Evolutionary conservation across 441 rosid genomes (phyloP).

Genomic region (Populus hybrid): DNA sequence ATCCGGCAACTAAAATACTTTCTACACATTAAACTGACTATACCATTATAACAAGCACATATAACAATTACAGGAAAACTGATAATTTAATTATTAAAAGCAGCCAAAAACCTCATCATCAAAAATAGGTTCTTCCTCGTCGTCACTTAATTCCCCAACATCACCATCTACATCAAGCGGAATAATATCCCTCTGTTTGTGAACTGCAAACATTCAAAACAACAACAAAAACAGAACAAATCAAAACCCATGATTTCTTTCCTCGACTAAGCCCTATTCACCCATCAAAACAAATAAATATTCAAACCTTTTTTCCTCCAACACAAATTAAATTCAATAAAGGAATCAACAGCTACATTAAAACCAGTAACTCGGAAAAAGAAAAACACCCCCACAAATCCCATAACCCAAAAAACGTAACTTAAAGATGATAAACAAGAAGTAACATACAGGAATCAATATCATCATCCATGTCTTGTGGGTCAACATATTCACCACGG

Average conservation of each 20-base stretch:
- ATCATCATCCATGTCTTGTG: constrained; percentile 57
- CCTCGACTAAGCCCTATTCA: background rate
- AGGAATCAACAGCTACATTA: background rate
- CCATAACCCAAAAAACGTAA: background rate
- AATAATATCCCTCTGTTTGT: constrained; percentile 77
- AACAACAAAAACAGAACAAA: background rate
- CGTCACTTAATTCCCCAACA: constrained; percentile 57
- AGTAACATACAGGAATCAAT: constrained; percentile 58
- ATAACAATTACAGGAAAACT: background rate
- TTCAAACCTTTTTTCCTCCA: background rate
- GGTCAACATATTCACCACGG: constrained; percentile 29
- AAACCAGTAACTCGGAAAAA: background rate
- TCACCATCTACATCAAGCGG: constrained; percentile 60
- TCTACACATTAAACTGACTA: background rate
- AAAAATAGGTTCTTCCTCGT: constrained; percentile 68
- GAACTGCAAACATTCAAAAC: constrained; percentile 45
- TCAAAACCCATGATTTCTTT: background rate
- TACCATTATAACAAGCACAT: background rate
- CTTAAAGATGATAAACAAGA: background rate
- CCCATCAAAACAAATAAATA: background rate
- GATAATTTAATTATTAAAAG: background rate
- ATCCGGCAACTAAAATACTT: background rate
- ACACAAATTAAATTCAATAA: background rate
- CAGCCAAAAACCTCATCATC: constrained; percentile 50
- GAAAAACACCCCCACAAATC: background rate